Base-by-base conservation (phyloP, 1,284 basidiomycete genomes). In the Ustilago crameri region DNA sequence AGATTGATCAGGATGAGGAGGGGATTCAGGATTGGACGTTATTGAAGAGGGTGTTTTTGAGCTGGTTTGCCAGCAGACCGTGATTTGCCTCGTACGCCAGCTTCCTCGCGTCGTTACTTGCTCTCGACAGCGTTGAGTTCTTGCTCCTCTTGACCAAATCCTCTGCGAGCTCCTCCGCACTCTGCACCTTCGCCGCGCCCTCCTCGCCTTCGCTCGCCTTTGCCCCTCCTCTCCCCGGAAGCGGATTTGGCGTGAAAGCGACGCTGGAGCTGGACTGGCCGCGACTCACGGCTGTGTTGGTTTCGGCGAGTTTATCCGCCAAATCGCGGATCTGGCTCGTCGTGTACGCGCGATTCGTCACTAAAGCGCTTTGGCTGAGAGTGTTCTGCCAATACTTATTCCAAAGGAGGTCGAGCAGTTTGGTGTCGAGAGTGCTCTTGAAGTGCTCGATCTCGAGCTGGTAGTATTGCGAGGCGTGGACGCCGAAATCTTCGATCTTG, bases 331-430 rank as follows among this genome's bases (percentile, higher is more conserved):
- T 86, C 82, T 97, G 94, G 0, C 91, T 91, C 0, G 93, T 93
- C 1, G 91, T 90, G 82, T 96, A 96, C 55, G 90, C 90, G 41
- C 93, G 91, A 78, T 96, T 96, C 41, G 93, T 93, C 42, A 97
- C 91, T 32, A 97, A 84, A 3, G 93, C 90, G 4, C 91, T 93
- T 80, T 94, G 92, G 78, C 91, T 92, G 30, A 98, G 87, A 0
- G 95, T 98, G 76, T 93, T 94, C 18, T 95, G 93, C 95, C 95
- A 99, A 80, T 98, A 98, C 85, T 98, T 98, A 86, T 98, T 97
- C 95, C 95, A 98, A 22, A 98, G 85, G 80, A 95, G 85, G 30
- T 91, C 91, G 27, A 98, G 87, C 14, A 98, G 85, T 76, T 93
- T 89, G 20, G 89, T 90, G 80, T 98, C 95, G 43, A 95, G 85